Evolutionary conservation across 2,329 filamentous ascomycete genomes (phyloP).

Genomic region (Alternaria hordeiaustralica): DNA sequence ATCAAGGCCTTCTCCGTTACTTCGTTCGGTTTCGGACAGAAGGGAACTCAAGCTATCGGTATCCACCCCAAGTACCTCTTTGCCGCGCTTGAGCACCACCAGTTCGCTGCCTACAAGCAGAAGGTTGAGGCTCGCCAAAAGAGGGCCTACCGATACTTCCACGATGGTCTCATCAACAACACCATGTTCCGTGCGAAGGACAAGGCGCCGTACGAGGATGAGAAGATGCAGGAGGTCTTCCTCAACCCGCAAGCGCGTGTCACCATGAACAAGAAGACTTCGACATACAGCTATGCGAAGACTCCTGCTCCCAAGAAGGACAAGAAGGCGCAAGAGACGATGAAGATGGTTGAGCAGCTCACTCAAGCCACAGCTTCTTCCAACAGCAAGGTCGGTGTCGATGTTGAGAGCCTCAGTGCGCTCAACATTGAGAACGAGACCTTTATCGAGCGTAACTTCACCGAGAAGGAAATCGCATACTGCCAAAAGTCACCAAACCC

Average conservation of each 20-base stretch:
- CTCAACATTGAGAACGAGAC: slow-evolving; percentile 95
- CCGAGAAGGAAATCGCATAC: slow-evolving; percentile 80
- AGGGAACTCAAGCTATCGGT: slow-evolving; percentile 96
- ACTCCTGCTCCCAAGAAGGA: slow-evolving; percentile 68
- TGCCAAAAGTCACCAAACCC: slow-evolving; percentile 80
- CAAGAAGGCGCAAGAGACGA: slow-evolving; percentile 65
- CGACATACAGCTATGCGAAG: slow-evolving; percentile 73
- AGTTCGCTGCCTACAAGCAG: slow-evolving; percentile 79
- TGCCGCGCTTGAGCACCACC: slow-evolving; percentile 86
- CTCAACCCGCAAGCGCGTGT: slow-evolving; percentile 94
- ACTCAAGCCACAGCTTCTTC: slow-evolving; percentile 67
- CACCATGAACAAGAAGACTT: slow-evolving; percentile 82
- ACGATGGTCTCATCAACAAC: slow-evolving; percentile 98
- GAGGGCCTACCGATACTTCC: slow-evolving; percentile 98
- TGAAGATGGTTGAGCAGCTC: slow-evolving; percentile 77
- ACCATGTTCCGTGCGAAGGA: slow-evolving; percentile 95
- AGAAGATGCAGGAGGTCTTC: slow-evolving; percentile 85
- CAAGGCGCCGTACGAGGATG: slow-evolving; percentile 86
- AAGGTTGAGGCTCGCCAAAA: slow-evolving; percentile 95
- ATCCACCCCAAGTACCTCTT: slow-evolving; percentile 96
- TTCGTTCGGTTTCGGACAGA: slow-evolving; percentile 98
- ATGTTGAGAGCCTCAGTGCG: slow-evolving; percentile 86
- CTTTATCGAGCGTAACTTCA: slow-evolving; percentile 96
- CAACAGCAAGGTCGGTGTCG: slow-evolving; percentile 84
- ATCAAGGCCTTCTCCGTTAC: slow-evolving; percentile 99